phyloP scores from a whole-genome alignment of 2,329 filamentous ascomycete genomes.

The Colletotrichum euphorbiae region DNA sequence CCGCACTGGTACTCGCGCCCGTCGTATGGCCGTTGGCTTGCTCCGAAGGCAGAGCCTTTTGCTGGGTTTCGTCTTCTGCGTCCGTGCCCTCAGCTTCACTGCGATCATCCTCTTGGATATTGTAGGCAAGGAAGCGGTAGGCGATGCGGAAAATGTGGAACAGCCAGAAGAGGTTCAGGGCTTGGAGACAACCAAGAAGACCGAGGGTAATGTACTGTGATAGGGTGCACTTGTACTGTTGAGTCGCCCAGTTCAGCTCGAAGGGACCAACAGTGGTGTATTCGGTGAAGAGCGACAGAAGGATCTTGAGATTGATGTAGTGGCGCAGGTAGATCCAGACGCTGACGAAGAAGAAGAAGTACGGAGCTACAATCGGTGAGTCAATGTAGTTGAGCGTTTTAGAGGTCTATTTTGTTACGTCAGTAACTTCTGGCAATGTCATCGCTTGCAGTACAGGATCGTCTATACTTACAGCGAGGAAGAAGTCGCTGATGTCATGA shows the following conservation, averaged over 20 bases:
- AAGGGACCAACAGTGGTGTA: slow-evolving; percentile 81
- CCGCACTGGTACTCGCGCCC: slow-evolving; percentile 26
- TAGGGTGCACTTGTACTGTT: slow-evolving; percentile 82
- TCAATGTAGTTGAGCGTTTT: slow-evolving; percentile 94
- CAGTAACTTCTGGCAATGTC: slow-evolving; percentile 5
- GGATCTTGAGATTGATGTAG: slow-evolving; percentile 82
- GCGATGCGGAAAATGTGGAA: slow-evolving; percentile 82
- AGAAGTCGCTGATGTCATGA: slow-evolving; percentile 95
- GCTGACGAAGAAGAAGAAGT: slow-evolving; percentile 84
- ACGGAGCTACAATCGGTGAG: slow-evolving; percentile 80
- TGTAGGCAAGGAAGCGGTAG: slow-evolving; percentile 74
- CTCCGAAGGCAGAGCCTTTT: slow-evolving; percentile 32
- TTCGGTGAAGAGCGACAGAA: slow-evolving; percentile 80
- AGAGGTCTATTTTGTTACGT: slow-evolving; percentile 71
- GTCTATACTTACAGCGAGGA: slow-evolving; percentile 78
- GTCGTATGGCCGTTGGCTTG: slow-evolving; percentile 35
- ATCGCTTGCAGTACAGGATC: too few species aligned
- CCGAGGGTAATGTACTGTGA: slow-evolving; percentile 74
- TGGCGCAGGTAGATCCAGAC: slow-evolving; percentile 93
- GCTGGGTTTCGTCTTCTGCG: slow-evolving; percentile 48
- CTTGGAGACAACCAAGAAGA: slow-evolving; percentile 76
- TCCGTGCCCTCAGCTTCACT: slow-evolving; percentile 77
- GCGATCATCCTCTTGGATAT: slow-evolving; percentile 75
- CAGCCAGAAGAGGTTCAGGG: slow-evolving; percentile 85
- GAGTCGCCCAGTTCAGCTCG: slow-evolving; percentile 79